phyloP scores from a whole-genome alignment of 495 filamentous ascomycete genomes.

The Penicillium soppii region DNA sequence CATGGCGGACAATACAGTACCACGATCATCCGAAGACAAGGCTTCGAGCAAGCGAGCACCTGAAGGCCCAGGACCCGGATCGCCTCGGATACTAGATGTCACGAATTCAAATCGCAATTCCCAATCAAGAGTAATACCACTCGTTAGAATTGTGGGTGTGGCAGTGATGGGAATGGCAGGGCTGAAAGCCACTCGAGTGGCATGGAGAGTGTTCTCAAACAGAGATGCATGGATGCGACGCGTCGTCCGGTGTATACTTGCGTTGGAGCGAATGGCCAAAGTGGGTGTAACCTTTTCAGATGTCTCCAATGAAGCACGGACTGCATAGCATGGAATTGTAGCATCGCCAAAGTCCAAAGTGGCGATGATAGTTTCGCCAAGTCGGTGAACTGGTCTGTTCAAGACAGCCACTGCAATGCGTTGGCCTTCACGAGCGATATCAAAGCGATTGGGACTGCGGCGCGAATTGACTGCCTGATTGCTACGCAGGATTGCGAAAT shows the following conservation, averaged over 20 bases:
- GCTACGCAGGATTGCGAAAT: slow-evolving; percentile 80
- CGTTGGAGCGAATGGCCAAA: slow-evolving; percentile 78
- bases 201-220: slow-evolving; percentile 78
- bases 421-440: slow-evolving; percentile 84
- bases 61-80: slow-evolving; percentile 30
- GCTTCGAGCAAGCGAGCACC: slow-evolving; percentile 48
- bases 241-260: slow-evolving; percentile 82
- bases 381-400: slow-evolving; percentile 83
- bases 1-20: slow-evolving; percentile 65
- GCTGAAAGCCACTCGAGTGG: slow-evolving; percentile 72
- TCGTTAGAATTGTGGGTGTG: slow-evolving; percentile 88
- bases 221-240: slow-evolving; percentile 72
- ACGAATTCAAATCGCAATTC: slow-evolving; percentile 87
- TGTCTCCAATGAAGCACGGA: slow-evolving; percentile 74
- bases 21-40: slow-evolving; percentile 71
- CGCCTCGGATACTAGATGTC: slow-evolving; percentile 49
- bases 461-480: slow-evolving; percentile 61
- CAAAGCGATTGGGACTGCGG: slow-evolving; percentile 81
- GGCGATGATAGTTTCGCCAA: slow-evolving; percentile 82
- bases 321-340: slow-evolving; percentile 74
- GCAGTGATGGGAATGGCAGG: slow-evolving; percentile 76
- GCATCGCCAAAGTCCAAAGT: slow-evolving; percentile 77
- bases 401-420: slow-evolving; percentile 86
- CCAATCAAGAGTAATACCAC: slow-evolving; percentile 82
- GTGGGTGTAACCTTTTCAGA: slow-evolving; percentile 73